Conservation (phyloP, 2,329 filamentous ascomycete genomes). For the Akanthomyces muscarius region DNA sequence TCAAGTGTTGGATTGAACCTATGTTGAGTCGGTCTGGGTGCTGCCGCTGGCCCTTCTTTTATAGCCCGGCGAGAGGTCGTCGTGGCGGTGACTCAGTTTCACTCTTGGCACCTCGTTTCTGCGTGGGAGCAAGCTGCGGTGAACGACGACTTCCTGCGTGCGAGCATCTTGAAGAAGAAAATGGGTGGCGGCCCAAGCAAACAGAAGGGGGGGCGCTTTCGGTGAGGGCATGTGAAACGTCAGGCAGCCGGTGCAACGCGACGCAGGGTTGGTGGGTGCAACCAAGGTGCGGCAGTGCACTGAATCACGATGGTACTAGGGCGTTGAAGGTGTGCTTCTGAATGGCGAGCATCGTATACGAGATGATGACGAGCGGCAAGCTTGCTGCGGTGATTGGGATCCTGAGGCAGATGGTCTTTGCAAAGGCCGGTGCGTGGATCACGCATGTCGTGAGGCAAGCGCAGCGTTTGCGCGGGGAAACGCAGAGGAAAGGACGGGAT, state of each 20-base stretch:
- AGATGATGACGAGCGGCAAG: not conserved
- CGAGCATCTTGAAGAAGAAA: not conserved
- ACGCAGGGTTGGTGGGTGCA: not conserved
- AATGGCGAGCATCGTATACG: not conserved
- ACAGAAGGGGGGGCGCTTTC: not conserved
- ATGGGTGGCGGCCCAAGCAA: not conserved
- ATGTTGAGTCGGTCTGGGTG: not conserved
- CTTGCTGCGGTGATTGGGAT: not conserved
- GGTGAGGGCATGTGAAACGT: constrained; percentile 13
- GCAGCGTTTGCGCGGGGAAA: not conserved
- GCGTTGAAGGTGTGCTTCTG: not conserved
- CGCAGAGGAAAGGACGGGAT: not conserved
- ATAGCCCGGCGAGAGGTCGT: not conserved
- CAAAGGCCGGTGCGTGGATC: not conserved
- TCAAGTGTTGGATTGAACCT: not conserved
- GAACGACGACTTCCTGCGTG: not conserved
- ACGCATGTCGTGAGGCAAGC: not conserved
- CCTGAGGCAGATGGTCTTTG: not conserved
- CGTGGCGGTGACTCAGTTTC: too few relatives aligned
- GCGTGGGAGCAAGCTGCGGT: not conserved
- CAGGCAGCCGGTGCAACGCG: not conserved
- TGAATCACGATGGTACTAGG: not conserved
- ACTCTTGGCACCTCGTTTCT: not conserved
- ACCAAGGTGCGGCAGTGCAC: not conserved
- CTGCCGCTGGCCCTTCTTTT: not conserved